Base-by-base conservation (phyloP, 805 yeast genomes). In the Wickerhamiella lipophila region DNA sequence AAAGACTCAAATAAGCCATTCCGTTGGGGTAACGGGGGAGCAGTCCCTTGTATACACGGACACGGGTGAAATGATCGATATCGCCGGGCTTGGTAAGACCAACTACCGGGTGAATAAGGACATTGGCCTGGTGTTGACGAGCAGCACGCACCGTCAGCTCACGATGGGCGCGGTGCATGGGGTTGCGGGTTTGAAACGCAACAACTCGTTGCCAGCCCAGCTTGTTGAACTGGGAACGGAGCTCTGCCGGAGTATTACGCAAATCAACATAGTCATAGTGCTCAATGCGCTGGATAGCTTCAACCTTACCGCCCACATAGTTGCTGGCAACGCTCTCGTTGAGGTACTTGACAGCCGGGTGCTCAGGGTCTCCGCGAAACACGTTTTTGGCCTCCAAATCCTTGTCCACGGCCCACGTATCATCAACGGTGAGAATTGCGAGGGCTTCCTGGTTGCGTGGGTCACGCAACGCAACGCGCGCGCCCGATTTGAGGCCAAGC, bases 81-180 rank as follows among this genome's bases (percentile, higher is more conserved):
- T 88, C 97, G 61, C 96, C 96, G 11, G 96, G 96, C 67, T 88
- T 88, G 55, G 97, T 88, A 58, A 89, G 72, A 42, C 97, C 97
- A 36, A 88, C 97, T 40, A 88, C 97, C 3, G 97, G 97, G 67
- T 88, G 97, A 61, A 88, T 86, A 66, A 88, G 74, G 49, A 88
- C 81, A 55, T 83, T 81, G 42, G 89, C 87, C 56, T 86, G 81
- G 57, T 86, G 78, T 57, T 84, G 92, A 60, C 87, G 77, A n/a
- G 97, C 96, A 32, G 96, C 97, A 60, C 96, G 77, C 42, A 88
- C 94, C 13, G 97, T 88, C 61, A 88, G 73, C 67, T 88, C 97
- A 65, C 96, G 77, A 68, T 88, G 97, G 29, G 97, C 97, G 66
- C 97, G 79, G 68, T 88, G 97, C 96, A 88, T 89, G 57, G 97